Evolutionary conservation across 2,329 filamentous ascomycete species (phyloP).

Genomic region (Chaetomium globosum): DNA sequence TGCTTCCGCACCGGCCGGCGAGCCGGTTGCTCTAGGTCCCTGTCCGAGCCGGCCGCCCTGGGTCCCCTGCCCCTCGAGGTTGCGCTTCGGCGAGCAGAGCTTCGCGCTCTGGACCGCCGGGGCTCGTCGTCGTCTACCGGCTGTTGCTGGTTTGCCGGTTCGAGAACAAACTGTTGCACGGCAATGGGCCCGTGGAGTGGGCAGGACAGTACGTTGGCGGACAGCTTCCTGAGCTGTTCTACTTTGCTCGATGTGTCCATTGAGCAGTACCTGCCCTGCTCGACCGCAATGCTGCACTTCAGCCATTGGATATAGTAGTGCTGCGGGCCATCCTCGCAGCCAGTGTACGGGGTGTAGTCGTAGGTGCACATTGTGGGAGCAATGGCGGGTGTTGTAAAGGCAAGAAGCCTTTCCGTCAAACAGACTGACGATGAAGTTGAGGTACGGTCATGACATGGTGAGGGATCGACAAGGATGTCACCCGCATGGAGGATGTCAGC

Average conservation of each 20-base stretch:
- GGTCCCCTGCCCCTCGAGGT: slow-evolving; percentile 18
- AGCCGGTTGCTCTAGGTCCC: slow-evolving; percentile 5
- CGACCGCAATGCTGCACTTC: slow-evolving; percentile 34
- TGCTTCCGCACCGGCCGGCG: slow-evolving; percentile 8
- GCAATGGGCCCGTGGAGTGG: slow-evolving; percentile 35
- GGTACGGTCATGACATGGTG: slow-evolving; percentile 6
- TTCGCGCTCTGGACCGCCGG: not conserved
- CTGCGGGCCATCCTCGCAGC: slow-evolving; percentile 32
- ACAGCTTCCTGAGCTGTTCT: slow-evolving; percentile 33
- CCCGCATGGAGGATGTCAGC: slow-evolving; percentile 17
- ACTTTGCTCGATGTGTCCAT: slow-evolving; percentile 31
- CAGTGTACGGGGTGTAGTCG: slow-evolving; percentile 36
- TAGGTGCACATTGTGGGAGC: slow-evolving; percentile 35
- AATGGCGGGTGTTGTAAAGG: slow-evolving; percentile 6
- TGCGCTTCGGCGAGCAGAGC: slow-evolving; percentile 7
- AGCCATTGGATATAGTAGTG: slow-evolving; percentile 38
- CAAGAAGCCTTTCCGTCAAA: slow-evolving; percentile 13
- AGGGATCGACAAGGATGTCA: slow-evolving; percentile 10
- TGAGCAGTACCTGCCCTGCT: slow-evolving; percentile 33
- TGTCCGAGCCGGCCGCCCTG: not conserved
- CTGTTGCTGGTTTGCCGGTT: slow-evolving; percentile 14
- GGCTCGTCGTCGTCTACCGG: not conserved
- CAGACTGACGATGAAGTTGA: slow-evolving; percentile 6
- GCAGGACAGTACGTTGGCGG: slow-evolving; percentile 35
- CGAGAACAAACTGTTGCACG: slow-evolving; percentile 34